Base-by-base conservation (phyloP, 2,329 filamentous ascomycete species). In the Curvularia sp. region DNA sequence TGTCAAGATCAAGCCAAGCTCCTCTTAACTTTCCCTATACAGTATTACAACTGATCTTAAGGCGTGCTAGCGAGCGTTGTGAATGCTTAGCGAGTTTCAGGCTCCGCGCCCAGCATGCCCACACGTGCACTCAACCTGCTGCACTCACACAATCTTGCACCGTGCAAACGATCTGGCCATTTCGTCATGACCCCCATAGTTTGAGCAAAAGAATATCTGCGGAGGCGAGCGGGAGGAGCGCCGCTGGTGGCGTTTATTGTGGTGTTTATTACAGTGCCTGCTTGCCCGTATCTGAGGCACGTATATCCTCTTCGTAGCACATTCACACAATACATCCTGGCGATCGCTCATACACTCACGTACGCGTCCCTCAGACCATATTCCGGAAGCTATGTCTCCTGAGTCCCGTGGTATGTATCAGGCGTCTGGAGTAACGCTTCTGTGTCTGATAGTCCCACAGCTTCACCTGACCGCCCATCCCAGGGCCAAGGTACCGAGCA, bases 251-350 rank as follows among this genome's bases (percentile, higher is more conserved):
- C 57, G 50, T 63, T 66, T 53, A 63, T 51, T 61, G 63, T 54
- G 57, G 49, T 59, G 72, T 74, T 76, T 75, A 76, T 72, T 74
- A 75, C 64, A 53, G 57, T 58, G 60, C 39, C n/a, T 45, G 65
- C 51, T 23, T 58, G 65, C 71, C 72, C 72, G 59, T 60, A 65
- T 59, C 64, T 62, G 55, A 63, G 57, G 57, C 60, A 56, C 49
- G 63, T 61, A 58, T 61, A 60, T 55, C 43, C 54, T 66, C 62
- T 61, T 62, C 63, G 58, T 68, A 69, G 66, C 61, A 41, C 65
- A 57, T 58, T 59, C 56, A 55, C 64, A 65, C 65, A 57, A 30
- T 64, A 67, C 56, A 65, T 63, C 59, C 65, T 49, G 59, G 59
- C 55, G 61, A 69, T 64, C 59, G 51, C 63, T 53, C 38, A 53